Evolutionary conservation across 345 rosid genomes (phyloP), one percentile per base, ranked within the genome.

Genomic region (Salix viminalis): DNA sequence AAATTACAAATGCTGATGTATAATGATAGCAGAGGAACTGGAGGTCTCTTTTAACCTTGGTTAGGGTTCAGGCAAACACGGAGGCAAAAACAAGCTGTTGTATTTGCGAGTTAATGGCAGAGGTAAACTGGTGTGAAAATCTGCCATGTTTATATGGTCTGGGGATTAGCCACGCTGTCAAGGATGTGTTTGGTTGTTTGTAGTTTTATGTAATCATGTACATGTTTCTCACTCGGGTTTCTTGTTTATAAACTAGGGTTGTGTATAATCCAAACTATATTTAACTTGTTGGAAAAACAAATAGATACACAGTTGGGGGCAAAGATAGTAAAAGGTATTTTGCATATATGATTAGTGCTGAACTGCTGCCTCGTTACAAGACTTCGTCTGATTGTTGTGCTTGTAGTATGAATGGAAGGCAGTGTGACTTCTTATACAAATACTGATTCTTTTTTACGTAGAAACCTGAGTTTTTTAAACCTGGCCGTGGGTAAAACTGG

Each of bases 181-280:
- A 77, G 80, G 82, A 74, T 50, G 78, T 83, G 82, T 70, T 73
- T 77, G 71, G 82, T 70, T 80, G 75, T 71, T 72, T 77, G 76
- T 79, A 75, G 79, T 74, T 56, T 75, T 80, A 44, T 71, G 14
- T 46, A 11, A 46, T 44, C 7, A 65, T 54, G 65, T 71, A 79
- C 78, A 68, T 80, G 24, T 66, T 21, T 54, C 32, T 26, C 60
- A 65, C 56, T 36, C 58, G 0, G 26, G 56, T 66, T 39, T 69
- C 69, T 46, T 56, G 79, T 79, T 77, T 67, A 76, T 83, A 81
- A 54, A 73, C 69, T 76, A 87, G 88, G 78, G 62, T 69, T 73
- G 81, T 85, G 85, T 71, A 81, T 81, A 81, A 75, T 24, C 50
- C 61, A 23, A 67, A 76, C 70, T 58, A 44, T 77, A n/a, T 67